Percentiles rank a stretch among this genome's conserved stretches.
Conservation (phyloP, 768 basidiomycete genomes). For the Amanita inopinata region DNA sequence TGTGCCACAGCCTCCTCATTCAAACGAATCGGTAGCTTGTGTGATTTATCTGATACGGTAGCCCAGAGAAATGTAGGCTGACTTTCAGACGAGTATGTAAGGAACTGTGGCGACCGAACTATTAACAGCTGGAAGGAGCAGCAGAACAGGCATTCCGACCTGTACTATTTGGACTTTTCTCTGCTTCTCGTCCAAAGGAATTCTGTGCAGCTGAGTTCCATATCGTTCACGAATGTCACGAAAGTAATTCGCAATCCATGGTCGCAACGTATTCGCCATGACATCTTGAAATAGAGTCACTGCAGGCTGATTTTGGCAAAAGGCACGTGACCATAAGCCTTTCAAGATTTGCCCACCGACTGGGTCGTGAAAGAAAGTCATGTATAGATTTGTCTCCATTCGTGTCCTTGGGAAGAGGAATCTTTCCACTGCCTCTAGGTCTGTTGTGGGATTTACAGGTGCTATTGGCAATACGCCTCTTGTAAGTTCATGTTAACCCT, state of each 20-base stretch:
- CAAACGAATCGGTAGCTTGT: slow-evolving; percentile 44
- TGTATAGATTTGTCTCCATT: too few relatives aligned
- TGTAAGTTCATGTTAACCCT: slow-evolving; percentile 31
- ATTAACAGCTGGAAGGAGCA: slow-evolving; percentile 3
- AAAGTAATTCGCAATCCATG: slow-evolving; percentile 55
- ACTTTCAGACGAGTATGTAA: slow-evolving; percentile 34
- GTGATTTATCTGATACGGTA: slow-evolving; percentile 45
- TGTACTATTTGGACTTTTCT: slow-evolving; percentile 53
- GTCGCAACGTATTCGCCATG: slow-evolving; percentile 29
- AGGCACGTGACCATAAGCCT: neutral
- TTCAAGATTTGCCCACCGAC: neutral
- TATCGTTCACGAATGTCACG: slow-evolving; percentile 37
- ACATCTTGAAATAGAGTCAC: neutral
- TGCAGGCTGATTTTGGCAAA: too few relatives aligned
- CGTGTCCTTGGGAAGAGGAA: neutral
- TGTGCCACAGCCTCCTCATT: slow-evolving; percentile 37
- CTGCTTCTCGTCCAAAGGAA: slow-evolving; percentile 25
- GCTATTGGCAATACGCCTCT: slow-evolving; percentile 92
- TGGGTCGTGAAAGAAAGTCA: too few relatives aligned
- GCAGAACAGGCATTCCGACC: slow-evolving; percentile 22
- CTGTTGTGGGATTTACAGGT: slow-evolving; percentile 73
- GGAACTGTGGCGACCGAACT: slow-evolving; percentile 30
- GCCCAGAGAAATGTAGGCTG: slow-evolving; percentile 50
- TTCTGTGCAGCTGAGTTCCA: slow-evolving; percentile 33
- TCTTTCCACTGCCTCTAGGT: neutral